Evolutionary conservation across 306 rosid species (phyloP).

Genomic region (Dryas drummondii): DNA sequence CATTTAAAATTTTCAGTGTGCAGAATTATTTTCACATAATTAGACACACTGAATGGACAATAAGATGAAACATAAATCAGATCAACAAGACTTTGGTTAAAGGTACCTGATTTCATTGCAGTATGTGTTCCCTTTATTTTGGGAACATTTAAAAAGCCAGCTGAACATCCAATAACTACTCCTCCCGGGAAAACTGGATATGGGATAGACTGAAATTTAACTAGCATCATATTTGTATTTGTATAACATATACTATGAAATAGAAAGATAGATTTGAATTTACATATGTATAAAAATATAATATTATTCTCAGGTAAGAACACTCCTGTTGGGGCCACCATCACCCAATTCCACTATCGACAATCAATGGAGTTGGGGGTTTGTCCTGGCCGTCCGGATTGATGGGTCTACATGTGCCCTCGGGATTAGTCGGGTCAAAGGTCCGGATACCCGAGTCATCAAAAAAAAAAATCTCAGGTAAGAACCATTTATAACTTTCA

Average conservation of each 20-base stretch:
- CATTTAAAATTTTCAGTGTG: background rate
- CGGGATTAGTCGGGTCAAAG: no score
- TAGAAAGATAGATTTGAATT: slow-evolving; percentile 1
- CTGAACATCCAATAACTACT: slow-evolving; percentile 91
- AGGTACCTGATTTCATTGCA: slow-evolving; percentile 93
- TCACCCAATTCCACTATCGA: no score
- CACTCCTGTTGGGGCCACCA: no score
- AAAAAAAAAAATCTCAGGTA: no score
- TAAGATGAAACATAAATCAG: slow-evolving; percentile 3
- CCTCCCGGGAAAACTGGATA: slow-evolving; percentile 99
- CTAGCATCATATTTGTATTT: slow-evolving; percentile 62
- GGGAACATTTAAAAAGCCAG: slow-evolving; percentile 92
- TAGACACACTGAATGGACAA: slow-evolving; percentile 12
- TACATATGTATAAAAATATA: no score
- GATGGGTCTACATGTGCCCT: no score
- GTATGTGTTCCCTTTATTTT: slow-evolving; percentile 96
- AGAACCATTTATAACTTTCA: no score
- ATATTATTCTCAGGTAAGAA: no score
- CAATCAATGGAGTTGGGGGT: no score
- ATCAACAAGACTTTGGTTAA: slow-evolving; percentile 5
- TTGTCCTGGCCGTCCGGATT: no score
- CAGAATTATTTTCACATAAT: background rate
- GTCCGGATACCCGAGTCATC: no score
- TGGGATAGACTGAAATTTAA: slow-evolving; percentile 98
- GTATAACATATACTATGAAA: slow-evolving; percentile 22